Evolutionary conservation across 345 rosid species (phyloP).

Genomic region (Sapria himalayana): DNA sequence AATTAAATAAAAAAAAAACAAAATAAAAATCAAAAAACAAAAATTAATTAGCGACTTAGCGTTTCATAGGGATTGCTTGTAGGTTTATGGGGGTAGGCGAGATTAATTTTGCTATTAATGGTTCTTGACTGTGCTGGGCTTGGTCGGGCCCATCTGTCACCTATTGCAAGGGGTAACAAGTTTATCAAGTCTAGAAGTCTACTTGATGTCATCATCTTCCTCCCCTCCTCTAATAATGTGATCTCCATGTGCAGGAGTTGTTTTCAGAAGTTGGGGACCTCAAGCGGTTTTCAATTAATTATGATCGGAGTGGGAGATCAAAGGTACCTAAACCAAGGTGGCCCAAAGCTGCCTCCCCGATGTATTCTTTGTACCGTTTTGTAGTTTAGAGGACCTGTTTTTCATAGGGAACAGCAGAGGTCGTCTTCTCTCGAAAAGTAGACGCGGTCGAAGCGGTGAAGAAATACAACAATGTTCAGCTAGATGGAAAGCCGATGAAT

Average conservation of each 20-base stretch:
- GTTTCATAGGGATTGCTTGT: too few relatives aligned
- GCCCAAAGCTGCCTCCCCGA: conserved; percentile 16
- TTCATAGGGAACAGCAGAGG: conserved; percentile 87
- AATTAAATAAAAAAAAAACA: too few relatives aligned
- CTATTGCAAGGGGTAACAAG: too few relatives aligned
- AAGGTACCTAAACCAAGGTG: conserved; percentile 44
- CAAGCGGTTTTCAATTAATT: conserved; percentile 63
- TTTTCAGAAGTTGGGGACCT: conserved; percentile 87
- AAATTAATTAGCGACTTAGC: too few relatives aligned
- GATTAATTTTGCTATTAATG: too few relatives aligned
- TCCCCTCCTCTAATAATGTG: not conserved
- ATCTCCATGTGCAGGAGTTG: conserved; percentile 29
- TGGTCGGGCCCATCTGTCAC: too few relatives aligned
- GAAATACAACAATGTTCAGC: conserved; percentile 85
- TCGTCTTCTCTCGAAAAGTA: conserved; percentile 45
- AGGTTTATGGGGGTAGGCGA: too few relatives aligned
- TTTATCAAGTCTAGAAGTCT: too few relatives aligned
- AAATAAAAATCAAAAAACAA: too few relatives aligned
- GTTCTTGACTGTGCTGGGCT: too few relatives aligned
- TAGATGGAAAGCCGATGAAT: conserved; percentile 91
- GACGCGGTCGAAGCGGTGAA: conserved; percentile 79
- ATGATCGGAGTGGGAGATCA: conserved; percentile 90
- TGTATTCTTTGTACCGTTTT: conserved; percentile 16
- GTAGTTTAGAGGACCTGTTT: conserved; percentile 21
- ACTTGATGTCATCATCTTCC: too few relatives aligned